Evolutionary conservation across 2,329 filamentous ascomycete species (phyloP).

Genomic region (Eutypella sp.): DNA sequence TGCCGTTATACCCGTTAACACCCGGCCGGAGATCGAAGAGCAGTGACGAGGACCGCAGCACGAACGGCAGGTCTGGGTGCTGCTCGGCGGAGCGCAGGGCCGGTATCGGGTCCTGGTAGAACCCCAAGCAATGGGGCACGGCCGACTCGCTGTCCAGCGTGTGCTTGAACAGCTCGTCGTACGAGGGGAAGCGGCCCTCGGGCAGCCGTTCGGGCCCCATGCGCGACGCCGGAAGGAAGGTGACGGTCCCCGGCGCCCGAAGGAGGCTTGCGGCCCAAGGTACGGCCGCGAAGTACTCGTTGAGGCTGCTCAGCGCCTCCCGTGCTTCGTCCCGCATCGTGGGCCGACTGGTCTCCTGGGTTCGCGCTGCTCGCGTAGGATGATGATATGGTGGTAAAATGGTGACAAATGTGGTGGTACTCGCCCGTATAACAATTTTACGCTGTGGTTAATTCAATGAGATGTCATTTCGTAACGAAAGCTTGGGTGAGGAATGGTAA

Average conservation of each 20-base stretch:
- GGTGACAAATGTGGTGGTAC: too few relatives aligned
- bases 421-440: too few relatives aligned
- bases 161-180: slow-evolving; percentile 12
- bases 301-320: too few relatives aligned
- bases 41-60: slow-evolving; percentile 12
- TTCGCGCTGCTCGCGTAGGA: too few relatives aligned
- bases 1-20: slow-evolving; percentile 20
- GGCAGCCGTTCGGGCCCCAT: background rate
- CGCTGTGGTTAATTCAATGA: too few relatives aligned
- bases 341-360: too few relatives aligned
- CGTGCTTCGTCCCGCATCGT: too few relatives aligned
- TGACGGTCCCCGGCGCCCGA: background rate
- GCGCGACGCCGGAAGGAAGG: background rate
- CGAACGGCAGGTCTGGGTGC: slow-evolving; percentile 6
- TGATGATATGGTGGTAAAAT: too few relatives aligned
- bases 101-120: slow-evolving; percentile 13
- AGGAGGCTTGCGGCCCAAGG: background rate
- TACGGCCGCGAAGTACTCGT: background rate
- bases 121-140: slow-evolving; percentile 18
- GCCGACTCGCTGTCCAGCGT: slow-evolving; percentile 7
- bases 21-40: slow-evolving; percentile 18
- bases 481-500: too few relatives aligned
- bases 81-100: background rate
- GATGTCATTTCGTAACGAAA: too few relatives aligned
- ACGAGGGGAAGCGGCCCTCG: background rate